Evolutionary conservation across 2,329 filamentous ascomycete genomes (phyloP), one percentile per base, ranked within the genome.

Genomic region (Venturia aucupariae): DNA sequence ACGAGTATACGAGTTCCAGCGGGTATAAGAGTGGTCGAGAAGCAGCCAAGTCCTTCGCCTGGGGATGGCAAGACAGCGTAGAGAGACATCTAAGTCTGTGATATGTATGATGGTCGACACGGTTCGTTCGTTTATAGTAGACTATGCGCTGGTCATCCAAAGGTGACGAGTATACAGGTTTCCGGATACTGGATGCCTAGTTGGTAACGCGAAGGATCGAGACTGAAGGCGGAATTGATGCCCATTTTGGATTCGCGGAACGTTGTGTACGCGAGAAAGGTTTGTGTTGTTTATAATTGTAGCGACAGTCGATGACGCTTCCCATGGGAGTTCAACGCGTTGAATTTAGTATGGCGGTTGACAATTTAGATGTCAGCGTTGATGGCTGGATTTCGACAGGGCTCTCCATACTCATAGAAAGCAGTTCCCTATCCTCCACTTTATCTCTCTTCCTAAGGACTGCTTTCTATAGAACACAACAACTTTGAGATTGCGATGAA

Each of bases 1-100:
- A 44, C 35, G 35, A 60, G 59, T 24, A 60, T 4, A 17, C 35
- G 59, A 32, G 35, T 60, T 17, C 59, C 59, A 27, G 59, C n/a
- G 7, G 38, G 41, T 41, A 60, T 60, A 32, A 41, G n/a, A 24
- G 24, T 27, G 41, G 22, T 60, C 4, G 59, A 41, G 41, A 60
- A 60, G 59, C 59, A 60, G 38, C 59, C 59, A 2, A 60, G 59
- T 27, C 59, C 59, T 60, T 60, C 59, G 35, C 59, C 41, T 27
- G 35, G 59, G 10, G 59, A 27, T 19, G 59, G 59, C 35, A 38
- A 38, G n/a, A 60, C 59, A 6, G 64, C 65, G 59, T 69, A 69
- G 51, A 57, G 51, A 57, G 51, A 35, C 51, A 57, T 57, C 8
- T 24, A 22, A 1, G 27, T 35, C 3, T 19, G 15, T 11, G 51